phyloP scores from a whole-genome alignment of 2,329 filamentous ascomycete species.

The Dendryphion nanum region DNA sequence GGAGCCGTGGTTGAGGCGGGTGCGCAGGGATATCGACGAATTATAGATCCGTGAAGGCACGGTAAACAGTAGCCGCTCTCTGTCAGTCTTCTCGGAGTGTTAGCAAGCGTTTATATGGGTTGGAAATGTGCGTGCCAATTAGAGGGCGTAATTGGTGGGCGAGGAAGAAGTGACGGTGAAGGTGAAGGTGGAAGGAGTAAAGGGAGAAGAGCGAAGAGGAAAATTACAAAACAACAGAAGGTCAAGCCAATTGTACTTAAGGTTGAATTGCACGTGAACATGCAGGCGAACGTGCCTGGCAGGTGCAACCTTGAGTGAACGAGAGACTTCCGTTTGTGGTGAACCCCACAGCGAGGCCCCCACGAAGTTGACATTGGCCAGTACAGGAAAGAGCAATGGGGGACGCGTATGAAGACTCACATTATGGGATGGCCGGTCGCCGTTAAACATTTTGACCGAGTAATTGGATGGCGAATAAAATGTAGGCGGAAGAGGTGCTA shows the following conservation, averaged over 20 bases:
- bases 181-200: constrained; percentile 3
- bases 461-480: constrained; percentile 32
- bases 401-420: constrained; percentile 20
- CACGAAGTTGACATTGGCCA: no score
- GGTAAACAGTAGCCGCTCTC: constrained; percentile 20
- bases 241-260: no score
- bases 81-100: constrained; percentile 18
- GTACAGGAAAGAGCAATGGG: not conserved
- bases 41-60: constrained; percentile 8
- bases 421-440: constrained; percentile 28
- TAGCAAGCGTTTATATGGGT: not conserved
- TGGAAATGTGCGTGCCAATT: not conserved
- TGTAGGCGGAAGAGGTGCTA: constrained; percentile 14
- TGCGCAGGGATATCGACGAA: constrained; percentile 5
- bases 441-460: constrained; percentile 16
- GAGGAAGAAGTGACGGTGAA: not conserved
- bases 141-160: no score
- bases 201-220: not conserved
- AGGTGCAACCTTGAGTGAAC: no score
- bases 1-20: constrained; percentile 13
- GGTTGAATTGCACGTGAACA: no score
- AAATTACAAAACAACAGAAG: not conserved
- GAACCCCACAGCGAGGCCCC: no score
- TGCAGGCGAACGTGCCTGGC: no score
- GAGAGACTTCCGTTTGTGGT: no score